Conservation (phyloP, 306 rosid genomes). For the Nissolia schottii region DNA sequence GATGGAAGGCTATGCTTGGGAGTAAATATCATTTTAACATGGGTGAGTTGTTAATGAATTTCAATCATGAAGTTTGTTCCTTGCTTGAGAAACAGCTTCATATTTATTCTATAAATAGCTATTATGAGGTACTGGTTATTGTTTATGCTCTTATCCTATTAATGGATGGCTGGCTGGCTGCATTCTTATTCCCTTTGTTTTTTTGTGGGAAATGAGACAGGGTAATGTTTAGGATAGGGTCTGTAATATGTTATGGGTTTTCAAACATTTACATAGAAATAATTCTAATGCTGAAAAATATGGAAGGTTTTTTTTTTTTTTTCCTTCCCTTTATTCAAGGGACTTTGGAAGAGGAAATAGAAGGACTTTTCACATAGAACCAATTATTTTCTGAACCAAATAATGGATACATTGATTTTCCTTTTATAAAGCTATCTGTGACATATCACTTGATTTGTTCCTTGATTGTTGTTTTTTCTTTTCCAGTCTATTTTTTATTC, state of each 20-base stretch:
- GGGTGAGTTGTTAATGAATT: not conserved
- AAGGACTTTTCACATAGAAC: not conserved
- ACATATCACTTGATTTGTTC: not conserved
- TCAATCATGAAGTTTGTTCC: not conserved
- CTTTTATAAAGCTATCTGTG: not conserved
- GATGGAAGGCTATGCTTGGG: not conserved
- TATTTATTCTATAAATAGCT: not conserved
- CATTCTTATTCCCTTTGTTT: not conserved
- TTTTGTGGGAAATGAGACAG: not conserved
- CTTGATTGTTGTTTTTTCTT: not conserved
- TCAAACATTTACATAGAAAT: not conserved
- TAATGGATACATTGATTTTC: slow-evolving; percentile 5
- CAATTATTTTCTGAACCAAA: not conserved
- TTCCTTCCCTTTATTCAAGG: no score
- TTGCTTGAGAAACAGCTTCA: not conserved
- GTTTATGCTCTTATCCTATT: not conserved
- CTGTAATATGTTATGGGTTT: not conserved
- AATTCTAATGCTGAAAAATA: not conserved
- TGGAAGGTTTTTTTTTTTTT: not conserved
- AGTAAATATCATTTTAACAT: not conserved
- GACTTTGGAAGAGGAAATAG: not conserved
- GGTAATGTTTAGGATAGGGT: not conserved
- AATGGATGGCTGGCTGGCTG: not conserved
- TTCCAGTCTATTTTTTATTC: not conserved
- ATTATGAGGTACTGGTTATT: not conserved